Evolutionary conservation across 768 basidiomycete genomes (phyloP).

Genomic region (Melanogaster broomeanus): DNA sequence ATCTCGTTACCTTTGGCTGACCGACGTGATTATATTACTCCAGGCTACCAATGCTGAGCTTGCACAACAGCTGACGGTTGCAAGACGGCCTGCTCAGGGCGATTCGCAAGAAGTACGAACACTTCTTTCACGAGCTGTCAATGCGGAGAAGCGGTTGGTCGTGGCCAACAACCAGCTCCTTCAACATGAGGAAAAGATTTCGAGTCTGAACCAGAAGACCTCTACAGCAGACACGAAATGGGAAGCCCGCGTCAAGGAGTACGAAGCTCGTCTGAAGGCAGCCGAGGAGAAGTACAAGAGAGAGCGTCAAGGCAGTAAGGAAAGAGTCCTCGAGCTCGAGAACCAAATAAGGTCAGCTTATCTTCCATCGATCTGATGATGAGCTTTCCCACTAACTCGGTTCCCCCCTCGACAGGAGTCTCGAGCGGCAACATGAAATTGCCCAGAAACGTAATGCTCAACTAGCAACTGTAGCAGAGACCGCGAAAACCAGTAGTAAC

Average conservation of each 20-base stretch:
- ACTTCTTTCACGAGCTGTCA: conserved; percentile 70
- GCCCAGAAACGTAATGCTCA: conserved; percentile 67
- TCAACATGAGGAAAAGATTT: conserved; percentile 83
- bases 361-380: conserved; percentile 1
- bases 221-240: conserved; percentile 80
- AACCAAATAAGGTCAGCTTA: conserved; percentile 60
- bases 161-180: conserved; percentile 84
- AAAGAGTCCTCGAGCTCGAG: conserved; percentile 73
- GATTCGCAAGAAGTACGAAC: conserved; percentile 73
- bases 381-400: not conserved
- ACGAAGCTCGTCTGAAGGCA: conserved; percentile 74
- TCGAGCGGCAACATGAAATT: conserved; percentile 75
- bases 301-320: conserved; percentile 92
- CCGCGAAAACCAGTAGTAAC: conserved; percentile 13
- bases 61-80: conserved; percentile 61
- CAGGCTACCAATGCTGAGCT: conserved; percentile 79
- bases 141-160: conserved; percentile 86
- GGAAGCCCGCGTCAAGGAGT: conserved; percentile 94
- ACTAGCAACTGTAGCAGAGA: conserved; percentile 34
- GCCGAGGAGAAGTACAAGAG: conserved; percentile 92
- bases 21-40: not conserved
- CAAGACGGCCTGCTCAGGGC: conserved; percentile 58
- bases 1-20: not conserved
- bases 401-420: conserved; percentile 46
- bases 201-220: conserved; percentile 70